Evolutionary conservation across 2,329 filamentous ascomycete species (phyloP).

Genomic region (Colletotrichum truncatum): DNA sequence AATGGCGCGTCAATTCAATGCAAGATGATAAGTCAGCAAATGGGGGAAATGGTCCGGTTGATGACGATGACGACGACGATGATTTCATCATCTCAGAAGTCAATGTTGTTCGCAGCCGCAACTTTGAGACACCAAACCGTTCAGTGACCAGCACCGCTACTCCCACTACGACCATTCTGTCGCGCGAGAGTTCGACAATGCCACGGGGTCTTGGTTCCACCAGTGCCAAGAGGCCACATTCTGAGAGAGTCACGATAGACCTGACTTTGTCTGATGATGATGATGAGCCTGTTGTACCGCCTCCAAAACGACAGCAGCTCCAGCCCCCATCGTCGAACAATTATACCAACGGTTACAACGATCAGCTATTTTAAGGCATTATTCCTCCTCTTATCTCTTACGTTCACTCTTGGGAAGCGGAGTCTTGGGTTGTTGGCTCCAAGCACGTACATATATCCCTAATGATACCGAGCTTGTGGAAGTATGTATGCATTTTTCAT

Average conservation of each 20-base stretch:
- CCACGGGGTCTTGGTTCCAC: conserved; percentile 45
- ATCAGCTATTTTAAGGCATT: neutral
- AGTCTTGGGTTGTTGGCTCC: neutral
- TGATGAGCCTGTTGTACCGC: conserved; percentile 59
- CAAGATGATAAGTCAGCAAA: conserved; percentile 39
- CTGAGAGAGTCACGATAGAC: conserved; percentile 62
- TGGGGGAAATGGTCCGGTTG: conserved; percentile 37
- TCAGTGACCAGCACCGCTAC: conserved; percentile 47
- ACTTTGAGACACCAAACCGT: conserved; percentile 47
- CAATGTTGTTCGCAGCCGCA: conserved; percentile 42
- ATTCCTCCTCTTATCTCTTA: neutral
- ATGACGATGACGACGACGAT: conserved; percentile 52
- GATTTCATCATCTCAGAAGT: conserved; percentile 60
- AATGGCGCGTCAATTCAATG: conserved; percentile 66
- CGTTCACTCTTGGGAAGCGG: neutral
- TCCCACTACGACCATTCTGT: conserved; percentile 45
- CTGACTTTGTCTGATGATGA: conserved; percentile 66
- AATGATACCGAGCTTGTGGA: neutral
- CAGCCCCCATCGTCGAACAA: conserved; percentile 16
- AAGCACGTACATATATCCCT: conserved; percentile 18
- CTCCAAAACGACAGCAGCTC: conserved; percentile 56
- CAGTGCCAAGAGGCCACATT: conserved; percentile 57
- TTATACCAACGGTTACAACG: conserved; percentile 21
- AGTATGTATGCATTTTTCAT: conserved; percentile 19
- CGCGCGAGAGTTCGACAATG: conserved; percentile 47